Evolutionary conservation across 768 basidiomycete species (phyloP).

Genomic region (Mycena chlorophos): DNA sequence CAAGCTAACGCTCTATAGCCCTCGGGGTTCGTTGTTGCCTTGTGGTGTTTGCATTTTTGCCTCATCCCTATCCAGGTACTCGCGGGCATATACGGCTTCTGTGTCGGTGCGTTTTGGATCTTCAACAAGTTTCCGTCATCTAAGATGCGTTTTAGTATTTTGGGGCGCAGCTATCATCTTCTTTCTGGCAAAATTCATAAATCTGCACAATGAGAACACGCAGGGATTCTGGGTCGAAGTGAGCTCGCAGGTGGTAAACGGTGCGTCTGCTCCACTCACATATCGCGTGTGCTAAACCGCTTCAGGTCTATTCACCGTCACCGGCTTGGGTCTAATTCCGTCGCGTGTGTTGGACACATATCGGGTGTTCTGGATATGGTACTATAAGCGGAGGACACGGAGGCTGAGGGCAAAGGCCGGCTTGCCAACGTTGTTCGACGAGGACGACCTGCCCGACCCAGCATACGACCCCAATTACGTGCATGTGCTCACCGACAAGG

Average conservation of each 20-base stretch:
- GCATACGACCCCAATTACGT: slow-evolving; percentile 67
- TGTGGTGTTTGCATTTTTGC: neutral
- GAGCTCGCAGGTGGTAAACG: slow-evolving; percentile 74
- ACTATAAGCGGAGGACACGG: slow-evolving; percentile 62
- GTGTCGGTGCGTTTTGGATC: slow-evolving; percentile 48
- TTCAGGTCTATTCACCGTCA: slow-evolving; percentile 73
- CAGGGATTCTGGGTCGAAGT: slow-evolving; percentile 85
- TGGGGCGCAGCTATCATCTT: slow-evolving; percentile 87
- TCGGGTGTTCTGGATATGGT: slow-evolving; percentile 72
- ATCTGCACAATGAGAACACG: slow-evolving; percentile 63
- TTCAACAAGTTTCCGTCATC: neutral
- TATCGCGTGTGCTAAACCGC: neutral
- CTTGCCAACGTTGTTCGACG: slow-evolving; percentile 68
- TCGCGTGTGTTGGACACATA: slow-evolving; percentile 75
- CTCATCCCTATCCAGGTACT: slow-evolving; percentile 44
- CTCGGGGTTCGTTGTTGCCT: slow-evolving; percentile 55
- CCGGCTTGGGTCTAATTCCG: slow-evolving; percentile 79
- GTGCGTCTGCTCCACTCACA: slow-evolving; percentile 33
- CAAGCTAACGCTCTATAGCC: slow-evolving; percentile 37
- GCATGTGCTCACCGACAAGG: slow-evolving; percentile 64
- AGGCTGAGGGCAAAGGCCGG: slow-evolving; percentile 60
- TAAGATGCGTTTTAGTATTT: slow-evolving; percentile 50
- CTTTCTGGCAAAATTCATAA: slow-evolving; percentile 67
- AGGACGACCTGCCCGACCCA: slow-evolving; percentile 82
- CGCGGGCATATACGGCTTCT: slow-evolving; percentile 75